Conservation (phyloP, 495 filamentous ascomycete genomes). For the Aspergillus haitiensis region DNA sequence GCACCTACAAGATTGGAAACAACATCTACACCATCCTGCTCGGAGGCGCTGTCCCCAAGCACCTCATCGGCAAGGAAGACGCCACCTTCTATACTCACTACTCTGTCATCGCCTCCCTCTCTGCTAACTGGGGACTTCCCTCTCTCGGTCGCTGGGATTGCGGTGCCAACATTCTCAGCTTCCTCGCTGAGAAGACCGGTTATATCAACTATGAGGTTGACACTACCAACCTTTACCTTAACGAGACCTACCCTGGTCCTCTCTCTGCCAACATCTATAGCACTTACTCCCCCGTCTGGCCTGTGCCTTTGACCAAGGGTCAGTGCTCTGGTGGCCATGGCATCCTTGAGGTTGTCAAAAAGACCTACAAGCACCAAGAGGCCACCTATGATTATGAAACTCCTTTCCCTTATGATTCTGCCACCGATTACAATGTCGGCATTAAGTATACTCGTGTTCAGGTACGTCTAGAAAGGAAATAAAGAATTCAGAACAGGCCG, state of each 20-base stretch:
- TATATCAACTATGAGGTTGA: constrained; percentile 48
- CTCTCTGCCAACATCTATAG: constrained; percentile 35
- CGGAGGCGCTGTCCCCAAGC: constrained; percentile 59
- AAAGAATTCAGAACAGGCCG: too few species aligned
- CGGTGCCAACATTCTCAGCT: constrained; percentile 62
- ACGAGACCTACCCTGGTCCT: constrained; percentile 49
- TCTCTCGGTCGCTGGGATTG: constrained; percentile 65
- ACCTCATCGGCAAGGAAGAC: constrained; percentile 61
- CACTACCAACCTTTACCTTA: constrained; percentile 43
- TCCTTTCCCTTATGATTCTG: constrained; percentile 34
- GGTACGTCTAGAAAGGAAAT: constrained; percentile 10
- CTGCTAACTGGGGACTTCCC: constrained; percentile 65
- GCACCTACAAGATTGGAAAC: constrained; percentile 57
- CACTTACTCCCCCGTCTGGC: constrained; percentile 39
- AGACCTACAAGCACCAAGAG: constrained; percentile 32
- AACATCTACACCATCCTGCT: constrained; percentile 60
- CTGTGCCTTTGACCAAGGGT: constrained; percentile 40
- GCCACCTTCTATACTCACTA: constrained; percentile 72
- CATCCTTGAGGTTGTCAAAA: constrained; percentile 42
- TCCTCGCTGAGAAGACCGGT: constrained; percentile 51
- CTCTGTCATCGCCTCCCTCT: constrained; percentile 63
- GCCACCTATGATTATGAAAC: constrained; percentile 45
- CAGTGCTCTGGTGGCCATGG: constrained; percentile 47
- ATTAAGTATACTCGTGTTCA: constrained; percentile 24
- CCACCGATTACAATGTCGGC: constrained; percentile 20